Base-by-base conservation (phyloP, 441 rosid species). In the Jatropha podagrica region DNA sequence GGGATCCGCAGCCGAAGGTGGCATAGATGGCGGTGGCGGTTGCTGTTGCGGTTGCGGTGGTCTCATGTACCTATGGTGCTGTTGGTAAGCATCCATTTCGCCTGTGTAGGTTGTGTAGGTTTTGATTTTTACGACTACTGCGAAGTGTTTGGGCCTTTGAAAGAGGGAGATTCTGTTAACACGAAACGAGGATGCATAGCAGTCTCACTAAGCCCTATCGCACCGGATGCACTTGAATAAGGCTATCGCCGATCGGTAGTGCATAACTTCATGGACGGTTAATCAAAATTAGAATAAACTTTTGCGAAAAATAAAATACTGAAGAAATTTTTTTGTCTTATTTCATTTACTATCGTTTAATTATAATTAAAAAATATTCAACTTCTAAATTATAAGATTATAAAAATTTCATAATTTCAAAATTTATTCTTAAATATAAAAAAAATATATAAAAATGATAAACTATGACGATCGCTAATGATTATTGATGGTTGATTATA, bases 71-170 rank as follows among this genome's bases (percentile, higher is more conserved):
- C 87, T 80, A 79, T 69, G 83, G 55, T 76, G 88, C 40, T 88
- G 95, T 20, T 88, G 97, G 85, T 88, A 89, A 4, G 91, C 85
- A 80, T 93, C 98, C 99, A 95, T 95, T 32, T 23, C 32, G 69
- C 20, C 37, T 38, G 12, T 2, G 27, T 18, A 32, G 60, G 20
- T 46, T 20, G 32, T 48, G 59, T 13, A 52, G 74, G 51, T 51
- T 51, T 41, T 27, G 18, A 17, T 54, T 58, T 41, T 15, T 40
- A 18, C 10, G 26, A 52, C 23, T 41, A 5, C 1, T 13, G 37
- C 4, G 15, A 27, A 75, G 49, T 18, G 41, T 41, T 51, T 69
- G 55, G 42, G 66, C 41, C 52, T 44, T 42, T n/a, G 8, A 23
- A 41, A 20, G 18, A 67, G 17, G 23, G 27, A 11, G 7, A 48